These are phyloP conservation scores for Tripidium arundinaceum DNA, from an alignment of 202 grass and related monocot genomes.

Conservation along the genomic window DNA sequence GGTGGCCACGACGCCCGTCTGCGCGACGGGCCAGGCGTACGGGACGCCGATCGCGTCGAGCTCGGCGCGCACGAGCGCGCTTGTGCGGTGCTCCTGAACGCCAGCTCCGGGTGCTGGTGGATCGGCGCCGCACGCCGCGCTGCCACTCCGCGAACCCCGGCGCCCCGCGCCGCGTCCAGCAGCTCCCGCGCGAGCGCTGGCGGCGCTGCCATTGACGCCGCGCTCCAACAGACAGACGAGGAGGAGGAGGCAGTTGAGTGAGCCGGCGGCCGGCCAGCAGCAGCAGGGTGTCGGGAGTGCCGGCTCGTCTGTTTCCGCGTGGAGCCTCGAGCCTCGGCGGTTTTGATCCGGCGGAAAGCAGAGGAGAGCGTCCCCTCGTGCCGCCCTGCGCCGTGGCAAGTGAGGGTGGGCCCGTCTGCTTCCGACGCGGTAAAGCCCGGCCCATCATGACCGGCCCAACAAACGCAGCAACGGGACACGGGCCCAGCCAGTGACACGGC, in stretches of 20 bases:
- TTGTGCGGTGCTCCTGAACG: slow-evolving; percentile 69
- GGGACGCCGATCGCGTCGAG: slow-evolving; percentile 48
- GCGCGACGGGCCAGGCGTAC: slow-evolving; percentile 55
- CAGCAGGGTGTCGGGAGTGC: background rate
- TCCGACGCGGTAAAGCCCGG: background rate
- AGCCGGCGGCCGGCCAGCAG: background rate
- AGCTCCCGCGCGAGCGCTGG: background rate
- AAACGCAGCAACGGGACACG: too few species aligned
- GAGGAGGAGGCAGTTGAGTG: background rate
- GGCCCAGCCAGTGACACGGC: background rate
- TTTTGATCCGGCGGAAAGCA: too few species aligned
- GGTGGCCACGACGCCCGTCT: slow-evolving; percentile 58
- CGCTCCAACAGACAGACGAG: background rate
- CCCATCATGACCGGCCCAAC: too few species aligned
- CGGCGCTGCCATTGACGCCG: background rate
- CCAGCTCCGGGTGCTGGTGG: slow-evolving; percentile 84
- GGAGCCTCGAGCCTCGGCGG: too few species aligned
- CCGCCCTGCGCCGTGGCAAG: too few species aligned
- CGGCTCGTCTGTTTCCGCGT: background rate
- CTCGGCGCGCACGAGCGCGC: slow-evolving; percentile 54
- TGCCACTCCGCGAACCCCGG: slow-evolving; percentile 52
- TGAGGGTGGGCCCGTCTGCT: background rate
- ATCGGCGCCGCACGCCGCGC: slow-evolving; percentile 40
- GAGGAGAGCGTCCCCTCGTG: too few species aligned
- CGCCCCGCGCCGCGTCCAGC: slow-evolving; percentile 29